These are phyloP conservation scores for Penicillium rolfsii DNA, from an alignment of 2,329 filamentous ascomycete genomes.

Conservation along the genomic window DNA sequence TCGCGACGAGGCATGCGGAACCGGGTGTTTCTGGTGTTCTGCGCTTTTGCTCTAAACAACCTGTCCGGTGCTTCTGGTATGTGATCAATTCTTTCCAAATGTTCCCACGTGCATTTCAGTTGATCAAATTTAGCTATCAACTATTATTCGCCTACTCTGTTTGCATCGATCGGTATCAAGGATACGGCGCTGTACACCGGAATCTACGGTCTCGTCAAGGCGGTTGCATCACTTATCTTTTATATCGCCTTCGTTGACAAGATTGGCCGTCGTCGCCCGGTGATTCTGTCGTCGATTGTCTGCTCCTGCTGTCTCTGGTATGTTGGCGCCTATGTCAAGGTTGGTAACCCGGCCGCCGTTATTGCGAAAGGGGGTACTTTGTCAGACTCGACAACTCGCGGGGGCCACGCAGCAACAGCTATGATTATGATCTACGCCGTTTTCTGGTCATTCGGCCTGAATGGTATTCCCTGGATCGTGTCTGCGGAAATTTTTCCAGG, in stretches of 20 bases:
- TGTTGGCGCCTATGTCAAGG: slow-evolving; percentile 27
- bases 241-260: slow-evolving; percentile 26
- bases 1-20: slow-evolving; percentile 43
- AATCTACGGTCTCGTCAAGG: slow-evolving; percentile 29
- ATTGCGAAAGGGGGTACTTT: slow-evolving; percentile 11
- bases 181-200: slow-evolving; percentile 26
- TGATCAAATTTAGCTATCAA: slow-evolving; percentile 17
- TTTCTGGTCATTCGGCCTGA: slow-evolving; percentile 45
- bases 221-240: slow-evolving; percentile 26
- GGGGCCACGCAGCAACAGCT: slow-evolving; percentile 25
- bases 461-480: slow-evolving; percentile 51
- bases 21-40: slow-evolving; percentile 44
- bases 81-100: neutral
- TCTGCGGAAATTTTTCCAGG: slow-evolving; percentile 49
- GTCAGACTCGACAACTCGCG: slow-evolving; percentile 22
- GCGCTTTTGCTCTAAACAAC: slow-evolving; percentile 37
- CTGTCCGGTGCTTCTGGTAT: slow-evolving; percentile 19
- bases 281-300: slow-evolving; percentile 23
- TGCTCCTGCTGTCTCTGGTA: slow-evolving; percentile 26
- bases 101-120: neutral
- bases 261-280: slow-evolving; percentile 21
- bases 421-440: slow-evolving; percentile 32
- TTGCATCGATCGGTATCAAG: slow-evolving; percentile 24
- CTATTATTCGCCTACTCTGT: slow-evolving; percentile 27
- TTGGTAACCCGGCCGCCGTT: slow-evolving; percentile 23